Conservation (phyloP, 2,329 filamentous ascomycete genomes). For the Trichothecium roseum region DNA sequence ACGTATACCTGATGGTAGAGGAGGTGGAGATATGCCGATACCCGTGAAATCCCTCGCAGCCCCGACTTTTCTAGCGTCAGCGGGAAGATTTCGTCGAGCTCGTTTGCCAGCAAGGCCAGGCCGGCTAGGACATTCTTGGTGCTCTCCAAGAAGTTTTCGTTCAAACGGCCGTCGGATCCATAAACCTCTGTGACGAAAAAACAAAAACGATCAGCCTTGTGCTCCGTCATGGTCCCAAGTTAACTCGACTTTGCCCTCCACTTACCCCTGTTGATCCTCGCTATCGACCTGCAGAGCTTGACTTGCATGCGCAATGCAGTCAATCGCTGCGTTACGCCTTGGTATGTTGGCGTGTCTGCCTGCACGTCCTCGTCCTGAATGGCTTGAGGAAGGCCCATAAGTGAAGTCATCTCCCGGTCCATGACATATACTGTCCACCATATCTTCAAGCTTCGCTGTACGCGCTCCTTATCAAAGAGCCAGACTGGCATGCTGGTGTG, state of each 20-base stretch:
- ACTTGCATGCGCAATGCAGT: conserved; percentile 21
- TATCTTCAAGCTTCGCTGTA: conserved; percentile 35
- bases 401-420: conserved; percentile 40
- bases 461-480: conserved; percentile 25
- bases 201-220: no score
- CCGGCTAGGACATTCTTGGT: conserved; percentile 18
- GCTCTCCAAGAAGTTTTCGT: conserved; percentile 18
- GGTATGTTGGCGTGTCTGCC: conserved; percentile 22
- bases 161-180: conserved; percentile 15
- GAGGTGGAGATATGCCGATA: conserved; percentile 19
- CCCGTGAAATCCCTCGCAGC: conserved; percentile 20
- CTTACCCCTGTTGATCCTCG: conserved; percentile 19
- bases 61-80: conserved; percentile 15
- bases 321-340: conserved; percentile 13
- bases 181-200: conserved; percentile 14
- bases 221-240: no score
- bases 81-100: conserved; percentile 18
- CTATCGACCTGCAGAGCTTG: conserved; percentile 17
- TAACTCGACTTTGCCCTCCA: no score
- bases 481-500: conserved; percentile 38
- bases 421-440: conserved; percentile 46
- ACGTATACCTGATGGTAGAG: conserved; percentile 19
- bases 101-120: conserved; percentile 17
- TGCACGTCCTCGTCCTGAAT: conserved; percentile 40
- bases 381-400: conserved; percentile 40